A percentile compares a stretch with the other conserved stretches of the same genome.
phyloP scores from a whole-genome alignment of 1,284 basidiomycete genomes.

The Pterulicium gracile region DNA sequence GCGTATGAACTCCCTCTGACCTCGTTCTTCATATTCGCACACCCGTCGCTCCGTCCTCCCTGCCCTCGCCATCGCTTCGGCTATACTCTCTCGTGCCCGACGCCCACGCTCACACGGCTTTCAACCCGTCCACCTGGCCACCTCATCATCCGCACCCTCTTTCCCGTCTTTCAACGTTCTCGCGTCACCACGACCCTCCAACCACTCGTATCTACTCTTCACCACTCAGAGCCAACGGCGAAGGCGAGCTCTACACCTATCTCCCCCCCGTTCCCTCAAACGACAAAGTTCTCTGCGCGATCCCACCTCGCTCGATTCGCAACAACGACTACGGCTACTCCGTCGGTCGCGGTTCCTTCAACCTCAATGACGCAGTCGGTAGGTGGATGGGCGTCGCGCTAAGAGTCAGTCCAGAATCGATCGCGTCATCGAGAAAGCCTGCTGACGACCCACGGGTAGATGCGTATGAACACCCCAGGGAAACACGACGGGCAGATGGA shows the following conservation, averaged over 20 bases:
- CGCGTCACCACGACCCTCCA: background rate
- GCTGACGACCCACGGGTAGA: no score
- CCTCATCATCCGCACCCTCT: no score
- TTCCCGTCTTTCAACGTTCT: no score
- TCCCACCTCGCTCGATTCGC: constrained; percentile 37
- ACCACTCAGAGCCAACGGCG: constrained; percentile 31
- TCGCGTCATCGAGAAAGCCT: background rate
- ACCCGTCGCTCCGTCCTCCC: no score
- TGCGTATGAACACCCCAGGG: background rate
- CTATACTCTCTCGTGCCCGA: no score
- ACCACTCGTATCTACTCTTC: background rate
- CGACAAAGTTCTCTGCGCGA: constrained; percentile 26
- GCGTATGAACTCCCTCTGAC: no score
- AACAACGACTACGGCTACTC: constrained; percentile 52
- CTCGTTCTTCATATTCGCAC: no score
- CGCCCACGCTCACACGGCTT: no score
- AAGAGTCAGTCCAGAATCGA: constrained; percentile 35
- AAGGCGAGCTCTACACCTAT: constrained; percentile 51
- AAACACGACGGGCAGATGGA: constrained; percentile 38
- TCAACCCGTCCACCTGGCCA: no score
- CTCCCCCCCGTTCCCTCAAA: constrained; percentile 37
- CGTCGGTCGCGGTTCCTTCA: constrained; percentile 44
- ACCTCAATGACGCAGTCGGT: constrained; percentile 28
- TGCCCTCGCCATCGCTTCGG: no score
- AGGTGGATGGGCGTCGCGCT: constrained; percentile 50